Evolutionary conservation across 2,329 filamentous ascomycete species (phyloP), one percentile per base, ranked within the genome.

Genomic region (Fusarium compactum): DNA sequence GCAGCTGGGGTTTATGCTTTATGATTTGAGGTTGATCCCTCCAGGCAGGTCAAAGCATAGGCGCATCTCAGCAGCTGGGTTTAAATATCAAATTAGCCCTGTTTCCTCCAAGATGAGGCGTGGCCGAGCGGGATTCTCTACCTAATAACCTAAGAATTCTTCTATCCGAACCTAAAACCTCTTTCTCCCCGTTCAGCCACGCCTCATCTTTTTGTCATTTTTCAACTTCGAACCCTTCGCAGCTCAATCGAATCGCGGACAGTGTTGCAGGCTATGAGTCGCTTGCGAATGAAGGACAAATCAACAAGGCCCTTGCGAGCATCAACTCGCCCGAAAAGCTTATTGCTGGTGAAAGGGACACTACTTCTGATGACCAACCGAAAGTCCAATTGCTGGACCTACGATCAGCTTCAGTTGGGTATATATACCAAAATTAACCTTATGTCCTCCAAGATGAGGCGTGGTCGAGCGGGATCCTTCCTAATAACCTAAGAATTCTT

Each of bases 251-350:
- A 57, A 90, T 98, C 44, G 90, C 97, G 2, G 86, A 92, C 44
- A 90, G 90, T 2, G 87, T 98, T 5, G 88, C 88, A 6, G 85
- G 85, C 27, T 97, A 94, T 74, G 95, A 98, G 78, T 85, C 89
- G 29, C 82, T 95, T 32, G 92, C 98, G 3, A 93, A 98, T 62
- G 87, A 87, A 22, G 94, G 94, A n/a, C 87, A 95, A 38, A 88
- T 97, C 14, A 93, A 97, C 59, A 86, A 90, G 68, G 95, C 95
- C 8, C 86, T 97, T 41, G 87, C 91, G 71, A 87, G 88, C 50
- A 91, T 99, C 67, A 92, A 95, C 69, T 84, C 87, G 6, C 84
- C 97, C 7, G 95, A 98, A 74, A 87, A 86, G 58, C 85, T 98
- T 27, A 93, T 98, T 64, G 87, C 91, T 20, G 96, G 96, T 16